Conservation (phyloP, 169 alveolate species). For the Plasmodium vivax region DNA sequence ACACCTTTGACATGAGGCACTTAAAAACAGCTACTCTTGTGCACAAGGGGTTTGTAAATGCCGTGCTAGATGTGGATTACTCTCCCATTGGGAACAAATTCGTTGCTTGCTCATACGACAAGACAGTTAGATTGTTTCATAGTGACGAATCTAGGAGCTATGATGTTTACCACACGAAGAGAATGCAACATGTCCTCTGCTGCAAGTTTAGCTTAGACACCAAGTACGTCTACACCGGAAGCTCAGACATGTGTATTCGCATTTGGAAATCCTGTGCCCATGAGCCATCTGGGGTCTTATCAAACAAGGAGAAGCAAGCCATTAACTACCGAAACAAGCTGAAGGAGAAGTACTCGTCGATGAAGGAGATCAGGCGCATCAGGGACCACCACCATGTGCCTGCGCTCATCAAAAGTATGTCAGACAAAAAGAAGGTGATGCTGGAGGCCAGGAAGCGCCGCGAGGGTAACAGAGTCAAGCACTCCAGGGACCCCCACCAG, state of each 20-base stretch:
- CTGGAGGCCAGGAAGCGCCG: slow-evolving; percentile 81
- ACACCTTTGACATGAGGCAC: slow-evolving; percentile 98
- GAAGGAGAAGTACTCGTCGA: slow-evolving; percentile 85
- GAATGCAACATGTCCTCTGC: slow-evolving; percentile 96
- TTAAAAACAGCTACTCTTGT: slow-evolving; percentile 93
- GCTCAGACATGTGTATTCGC: slow-evolving; percentile 97
- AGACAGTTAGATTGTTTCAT: slow-evolving; percentile 95
- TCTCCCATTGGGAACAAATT: slow-evolving; percentile 98
- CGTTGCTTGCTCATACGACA: slow-evolving; percentile 97
- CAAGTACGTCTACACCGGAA: slow-evolving; percentile 95
- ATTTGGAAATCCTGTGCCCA: slow-evolving; percentile 94
- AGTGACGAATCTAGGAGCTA: slow-evolving; percentile 92
- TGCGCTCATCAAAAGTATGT: slow-evolving; percentile 83
- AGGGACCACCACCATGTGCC: slow-evolving; percentile 92
- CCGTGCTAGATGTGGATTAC: slow-evolving; percentile 95
- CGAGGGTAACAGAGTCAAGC: slow-evolving; percentile 76
- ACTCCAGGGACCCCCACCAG: slow-evolving; percentile 43
- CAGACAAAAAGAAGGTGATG: slow-evolving; percentile 81
- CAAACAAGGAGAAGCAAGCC: slow-evolving; percentile 87
- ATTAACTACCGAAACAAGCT: slow-evolving; percentile 88
- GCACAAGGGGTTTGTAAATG: slow-evolving; percentile 94
- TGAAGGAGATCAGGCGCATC: slow-evolving; percentile 90
- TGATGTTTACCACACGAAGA: slow-evolving; percentile 96
- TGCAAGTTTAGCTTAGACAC: slow-evolving; percentile 95
- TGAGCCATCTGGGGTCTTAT: slow-evolving; percentile 80